Base-by-base conservation (phyloP, 805 yeast species). In the Nakazawaea holstii region DNA sequence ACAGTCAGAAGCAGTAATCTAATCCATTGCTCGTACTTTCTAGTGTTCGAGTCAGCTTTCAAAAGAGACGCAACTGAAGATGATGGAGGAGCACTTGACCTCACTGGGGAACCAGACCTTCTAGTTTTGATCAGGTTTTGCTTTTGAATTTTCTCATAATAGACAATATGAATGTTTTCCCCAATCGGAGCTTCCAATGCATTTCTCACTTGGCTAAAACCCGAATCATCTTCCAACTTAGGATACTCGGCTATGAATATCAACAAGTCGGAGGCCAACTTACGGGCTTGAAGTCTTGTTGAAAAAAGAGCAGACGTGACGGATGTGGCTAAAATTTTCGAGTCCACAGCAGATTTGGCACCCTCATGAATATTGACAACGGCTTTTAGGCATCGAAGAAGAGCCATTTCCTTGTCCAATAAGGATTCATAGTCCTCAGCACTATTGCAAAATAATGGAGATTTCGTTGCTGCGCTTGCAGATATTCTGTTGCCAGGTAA, bases 341-440 rank as follows among this genome's bases (percentile, higher is more conserved):
- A 77, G 52, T 67, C 74, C 55, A 67, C 60, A 1, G 88, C 82
- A 54, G 84, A 75, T 49, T 79, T 82, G 0, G 89, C 89, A 17
- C 92, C 95, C 44, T 75, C 72, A 46, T 74, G 73, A 48, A 82
- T 76, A 59, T 87, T 87, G 64, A 87, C 77, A 58, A 88, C 70
- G 15, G 91, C 87, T 64, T 86, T 84, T 45, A 94, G 72, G 55
- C 97, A 91, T 59, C 86, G 84, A 51, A 90, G 77, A 29, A 90
- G 75, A 46, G 84, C 80, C 47, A 77, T 75, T 64, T 94, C 99
- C 49, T 84, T 80, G 48, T 87, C 95, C 11, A 67, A 44, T 9
- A 65, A 45, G 8, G 55, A 47, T 11, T 56, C 58, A 46, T 67
- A 66, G 17, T 59, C 59, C 39, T 67, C 71, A 4, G 57, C 31